These are phyloP conservation scores for Graphium sp. DNA, from an alignment of 2,329 filamentous ascomycete species.

Conservation along the genomic window DNA sequence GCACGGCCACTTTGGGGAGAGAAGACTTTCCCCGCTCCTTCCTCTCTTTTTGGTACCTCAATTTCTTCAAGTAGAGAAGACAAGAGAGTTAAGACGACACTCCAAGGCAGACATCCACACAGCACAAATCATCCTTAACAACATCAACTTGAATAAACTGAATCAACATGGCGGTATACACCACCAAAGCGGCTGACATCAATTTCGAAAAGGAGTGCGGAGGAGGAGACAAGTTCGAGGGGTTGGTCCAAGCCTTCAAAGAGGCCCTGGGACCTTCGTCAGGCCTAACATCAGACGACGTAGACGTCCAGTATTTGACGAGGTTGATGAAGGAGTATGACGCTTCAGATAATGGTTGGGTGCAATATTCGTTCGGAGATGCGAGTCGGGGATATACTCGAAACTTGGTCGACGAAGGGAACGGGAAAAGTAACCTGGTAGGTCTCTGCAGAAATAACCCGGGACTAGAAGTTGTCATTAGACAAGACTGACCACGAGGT, in stretches of 20 bases:
- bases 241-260: constrained; percentile 58
- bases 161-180: not conserved
- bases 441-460: constrained; percentile 11
- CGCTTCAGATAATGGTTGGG: constrained; percentile 56
- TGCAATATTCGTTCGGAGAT: constrained; percentile 59
- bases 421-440: constrained; percentile 61
- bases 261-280: constrained; percentile 62
- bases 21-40: no score
- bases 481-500: no score
- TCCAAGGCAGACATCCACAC: no score
- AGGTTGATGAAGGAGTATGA: constrained; percentile 59
- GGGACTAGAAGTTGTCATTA: no score
- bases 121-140: no score
- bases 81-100: no score
- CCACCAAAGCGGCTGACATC: no score
- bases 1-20: no score
- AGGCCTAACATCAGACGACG: constrained; percentile 65
- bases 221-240: constrained; percentile 44
- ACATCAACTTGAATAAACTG: no score
- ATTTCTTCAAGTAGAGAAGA: no score
- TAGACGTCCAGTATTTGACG: constrained; percentile 57
- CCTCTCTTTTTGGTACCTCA: no score
- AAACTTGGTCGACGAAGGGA: constrained; percentile 80
- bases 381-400: constrained; percentile 58
- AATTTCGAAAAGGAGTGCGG: no score